Conservation (phyloP, 2,329 filamentous ascomycete species). For the Tympanopsis confertula region DNA sequence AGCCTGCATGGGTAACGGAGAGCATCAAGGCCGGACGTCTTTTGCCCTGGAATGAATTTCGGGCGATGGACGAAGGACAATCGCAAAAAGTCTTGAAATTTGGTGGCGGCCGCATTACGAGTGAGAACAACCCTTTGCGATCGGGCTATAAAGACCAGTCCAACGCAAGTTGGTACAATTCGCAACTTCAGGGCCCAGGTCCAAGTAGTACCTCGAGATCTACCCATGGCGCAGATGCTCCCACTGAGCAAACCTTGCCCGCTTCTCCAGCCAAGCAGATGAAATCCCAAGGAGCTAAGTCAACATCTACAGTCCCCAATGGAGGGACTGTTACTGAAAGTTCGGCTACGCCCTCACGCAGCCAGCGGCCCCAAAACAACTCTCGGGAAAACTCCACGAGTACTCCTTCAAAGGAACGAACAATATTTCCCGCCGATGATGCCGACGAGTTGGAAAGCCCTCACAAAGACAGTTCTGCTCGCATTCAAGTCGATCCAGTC, state of each 20-base stretch:
- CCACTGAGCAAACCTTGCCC: not conserved
- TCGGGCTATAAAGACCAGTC: not conserved
- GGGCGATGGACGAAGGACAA: slow-evolving; percentile 72
- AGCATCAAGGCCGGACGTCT: slow-evolving; percentile 72
- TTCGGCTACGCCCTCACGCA: not conserved
- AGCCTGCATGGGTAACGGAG: slow-evolving; percentile 87
- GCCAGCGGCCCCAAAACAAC: not conserved
- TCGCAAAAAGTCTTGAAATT: slow-evolving; percentile 67
- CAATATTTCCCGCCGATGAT: not conserved
- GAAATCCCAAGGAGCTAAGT: too few species aligned
- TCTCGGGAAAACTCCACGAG: not conserved
- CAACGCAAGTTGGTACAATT: not conserved
- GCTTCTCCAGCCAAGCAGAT: too few species aligned
- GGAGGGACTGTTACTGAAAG: not conserved
- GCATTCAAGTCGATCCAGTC: not conserved
- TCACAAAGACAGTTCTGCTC: not conserved
- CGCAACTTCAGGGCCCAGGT: not conserved
- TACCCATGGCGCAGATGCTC: not conserved
- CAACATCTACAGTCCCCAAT: too few species aligned
- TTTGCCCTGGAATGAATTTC: slow-evolving; percentile 76
- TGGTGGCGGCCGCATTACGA: slow-evolving; percentile 11
- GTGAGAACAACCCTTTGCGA: not conserved
- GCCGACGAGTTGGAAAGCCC: not conserved
- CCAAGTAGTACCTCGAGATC: not conserved
- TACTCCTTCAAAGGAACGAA: not conserved